Percentiles rank a stretch among this genome's conserved stretches.
phyloP scores from a whole-genome alignment of 208 protist genomes.

The Leptomonas seymouri region DNA sequence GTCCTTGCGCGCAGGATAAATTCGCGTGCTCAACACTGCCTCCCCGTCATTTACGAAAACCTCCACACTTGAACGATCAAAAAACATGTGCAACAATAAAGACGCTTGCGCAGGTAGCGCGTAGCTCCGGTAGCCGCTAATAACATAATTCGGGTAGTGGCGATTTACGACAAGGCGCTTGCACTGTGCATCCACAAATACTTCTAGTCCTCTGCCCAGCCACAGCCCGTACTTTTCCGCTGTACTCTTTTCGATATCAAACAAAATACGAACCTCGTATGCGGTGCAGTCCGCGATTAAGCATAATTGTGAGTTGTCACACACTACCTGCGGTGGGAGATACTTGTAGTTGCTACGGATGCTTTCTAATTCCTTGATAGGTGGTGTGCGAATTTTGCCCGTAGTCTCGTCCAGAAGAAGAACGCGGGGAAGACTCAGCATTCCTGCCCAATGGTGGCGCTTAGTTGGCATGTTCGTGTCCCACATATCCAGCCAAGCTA shows the following conservation, averaged over 20 bases:
- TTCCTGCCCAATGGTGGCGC: slow-evolving; percentile 50
- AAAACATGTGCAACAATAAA: slow-evolving; percentile 47
- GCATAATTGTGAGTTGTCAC: slow-evolving; percentile 33
- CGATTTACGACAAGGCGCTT: slow-evolving; percentile 49
- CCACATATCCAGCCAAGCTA: slow-evolving; percentile 69
- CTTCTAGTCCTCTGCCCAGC: slow-evolving; percentile 52
- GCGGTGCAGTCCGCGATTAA: slow-evolving; percentile 41
- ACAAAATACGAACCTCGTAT: slow-evolving; percentile 47
- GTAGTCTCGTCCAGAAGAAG: slow-evolving; percentile 40
- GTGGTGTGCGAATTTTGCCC: slow-evolving; percentile 34
- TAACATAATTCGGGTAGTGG: slow-evolving; percentile 53
- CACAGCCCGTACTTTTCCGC: slow-evolving; percentile 69
- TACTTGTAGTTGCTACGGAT: slow-evolving; percentile 42
- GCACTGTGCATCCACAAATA: slow-evolving; percentile 50
- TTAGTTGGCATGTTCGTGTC: slow-evolving; percentile 57
- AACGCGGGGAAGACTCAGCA: slow-evolving; percentile 51
- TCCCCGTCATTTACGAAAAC: slow-evolving; percentile 68
- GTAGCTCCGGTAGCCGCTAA: slow-evolving; percentile 65
- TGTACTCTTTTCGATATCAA: slow-evolving; percentile 38
- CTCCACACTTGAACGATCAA: slow-evolving; percentile 61
- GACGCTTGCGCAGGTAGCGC: slow-evolving; percentile 26
- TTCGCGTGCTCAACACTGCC: slow-evolving; percentile 43
- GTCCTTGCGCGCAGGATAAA: slow-evolving; percentile 47
- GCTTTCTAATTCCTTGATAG: slow-evolving; percentile 43
- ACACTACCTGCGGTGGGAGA: slow-evolving; percentile 32